A percentile compares a stretch with the other conserved stretches of the same genome.
Conservation (phyloP, 1,139 yeast species). For the Blastobotrys apis region DNA sequence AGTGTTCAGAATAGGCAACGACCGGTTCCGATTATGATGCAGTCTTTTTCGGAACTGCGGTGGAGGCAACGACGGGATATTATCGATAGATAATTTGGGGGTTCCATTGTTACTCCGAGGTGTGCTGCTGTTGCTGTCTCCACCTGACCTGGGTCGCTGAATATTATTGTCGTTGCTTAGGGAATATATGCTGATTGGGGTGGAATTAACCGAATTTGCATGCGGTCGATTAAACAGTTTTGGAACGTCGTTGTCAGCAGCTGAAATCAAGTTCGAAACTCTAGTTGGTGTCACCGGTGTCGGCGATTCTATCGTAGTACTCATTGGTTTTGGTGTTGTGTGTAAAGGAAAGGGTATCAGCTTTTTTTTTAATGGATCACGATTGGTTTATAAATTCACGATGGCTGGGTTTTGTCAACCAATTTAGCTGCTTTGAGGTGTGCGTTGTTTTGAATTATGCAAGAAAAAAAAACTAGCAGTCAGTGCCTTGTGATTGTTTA, state of each 20-base stretch:
- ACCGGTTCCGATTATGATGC: constrained; percentile 10
- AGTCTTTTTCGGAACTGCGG: constrained; percentile 3
- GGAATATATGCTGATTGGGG: not conserved
- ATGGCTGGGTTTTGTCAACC: too few relatives aligned
- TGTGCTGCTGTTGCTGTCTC: not conserved
- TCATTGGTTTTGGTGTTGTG: too few relatives aligned
- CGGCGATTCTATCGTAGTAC: too few relatives aligned
- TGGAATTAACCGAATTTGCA: too few relatives aligned
- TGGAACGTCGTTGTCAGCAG: not conserved
- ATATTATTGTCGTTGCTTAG: not conserved
- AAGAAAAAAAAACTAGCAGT: not conserved
- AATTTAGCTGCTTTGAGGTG: not conserved
- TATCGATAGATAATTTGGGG: too few relatives aligned
- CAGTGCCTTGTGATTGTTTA: too few relatives aligned
- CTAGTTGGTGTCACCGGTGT: too few relatives aligned
- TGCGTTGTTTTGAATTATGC: not conserved
- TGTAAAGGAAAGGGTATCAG: too few relatives aligned
- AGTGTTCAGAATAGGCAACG: constrained; percentile 13
- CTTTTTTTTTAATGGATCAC: too few relatives aligned
- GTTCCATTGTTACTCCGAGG: not conserved
- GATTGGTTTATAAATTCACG: too few relatives aligned
- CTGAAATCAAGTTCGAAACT: too few relatives aligned
- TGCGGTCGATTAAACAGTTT: not conserved
- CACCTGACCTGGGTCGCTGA: not conserved
- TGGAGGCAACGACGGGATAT: constrained; percentile 8